These are phyloP conservation scores for Dioszegia crocea DNA, from an alignment of 768 basidiomycete species.

Conservation along the genomic window DNA sequence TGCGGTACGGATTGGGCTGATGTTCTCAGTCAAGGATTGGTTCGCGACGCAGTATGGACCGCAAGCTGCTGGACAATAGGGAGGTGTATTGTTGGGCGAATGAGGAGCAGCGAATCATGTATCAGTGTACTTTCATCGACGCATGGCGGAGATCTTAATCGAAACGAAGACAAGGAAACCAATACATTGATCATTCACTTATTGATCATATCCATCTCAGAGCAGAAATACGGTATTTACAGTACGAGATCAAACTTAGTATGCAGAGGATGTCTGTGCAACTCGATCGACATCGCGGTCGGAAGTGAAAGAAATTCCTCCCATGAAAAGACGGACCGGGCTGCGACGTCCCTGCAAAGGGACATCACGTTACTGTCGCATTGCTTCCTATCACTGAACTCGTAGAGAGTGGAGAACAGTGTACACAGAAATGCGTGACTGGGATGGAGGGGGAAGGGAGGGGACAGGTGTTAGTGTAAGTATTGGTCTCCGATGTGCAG, in stretches of 20 bases:
- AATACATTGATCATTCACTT: no score
- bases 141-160: not conserved
- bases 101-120: not conserved
- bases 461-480: not conserved
- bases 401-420: conserved; percentile 29
- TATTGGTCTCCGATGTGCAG: no score
- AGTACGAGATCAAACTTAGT: no score
- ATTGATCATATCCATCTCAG: no score
- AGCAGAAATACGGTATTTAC: no score
- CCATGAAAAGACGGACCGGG: not conserved
- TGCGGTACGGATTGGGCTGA: not conserved
- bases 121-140: not conserved
- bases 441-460: not conserved
- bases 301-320: not conserved
- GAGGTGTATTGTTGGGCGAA: no score
- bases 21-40: conserved; percentile 44
- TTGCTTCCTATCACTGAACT: conserved; percentile 40
- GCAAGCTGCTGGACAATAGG: conserved; percentile 24
- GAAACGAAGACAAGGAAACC: no score
- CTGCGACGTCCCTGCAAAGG: not conserved
- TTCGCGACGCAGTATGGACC: conserved; percentile 42
- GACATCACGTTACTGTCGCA: conserved; percentile 34
- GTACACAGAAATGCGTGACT: conserved; percentile 27
- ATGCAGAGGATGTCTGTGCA: conserved; percentile 12
- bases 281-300: not conserved